Percentiles rank a stretch among this genome's conserved stretches.
These are phyloP conservation scores for Capsicum chinense DNA, from an alignment of 257 asterid genomes.

Conservation along the genomic window DNA sequence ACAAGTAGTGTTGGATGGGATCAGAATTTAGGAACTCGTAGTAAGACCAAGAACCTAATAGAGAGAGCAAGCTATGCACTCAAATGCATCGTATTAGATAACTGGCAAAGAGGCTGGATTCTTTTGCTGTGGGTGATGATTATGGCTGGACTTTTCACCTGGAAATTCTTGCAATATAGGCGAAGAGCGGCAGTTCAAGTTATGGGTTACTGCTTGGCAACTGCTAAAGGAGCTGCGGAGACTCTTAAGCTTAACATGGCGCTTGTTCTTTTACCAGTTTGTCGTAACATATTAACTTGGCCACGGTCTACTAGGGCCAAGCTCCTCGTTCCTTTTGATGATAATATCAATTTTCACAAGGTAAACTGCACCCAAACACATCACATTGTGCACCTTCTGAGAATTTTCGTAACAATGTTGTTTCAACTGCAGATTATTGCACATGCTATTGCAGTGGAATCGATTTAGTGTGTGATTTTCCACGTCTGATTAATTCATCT, in stretches of 20 bases:
- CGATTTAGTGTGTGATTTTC: constrained; percentile 74
- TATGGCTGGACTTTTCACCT: constrained; percentile 76
- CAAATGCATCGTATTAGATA: constrained; percentile 52
- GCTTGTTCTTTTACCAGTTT: constrained; percentile 80
- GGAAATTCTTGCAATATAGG: constrained; percentile 77
- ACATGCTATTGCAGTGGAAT: constrained; percentile 64
- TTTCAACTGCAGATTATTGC: constrained; percentile 58
- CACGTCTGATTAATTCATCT: constrained; percentile 59
- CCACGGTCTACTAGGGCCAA: constrained; percentile 75
- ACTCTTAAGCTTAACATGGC: constrained; percentile 95
- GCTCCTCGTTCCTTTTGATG: constrained; percentile 71
- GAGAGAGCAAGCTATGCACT: constrained; percentile 36
- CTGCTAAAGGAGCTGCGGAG: constrained; percentile 96
- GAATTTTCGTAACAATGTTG: neutral
- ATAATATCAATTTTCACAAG: constrained; percentile 87
- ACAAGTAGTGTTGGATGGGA: constrained; percentile 72
- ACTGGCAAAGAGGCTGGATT: constrained; percentile 85
- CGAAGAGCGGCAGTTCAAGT: constrained; percentile 64
- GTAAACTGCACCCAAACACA: constrained; percentile 28
- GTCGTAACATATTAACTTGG: constrained; percentile 75
- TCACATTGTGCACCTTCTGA: neutral
- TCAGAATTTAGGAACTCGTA: constrained; percentile 50
- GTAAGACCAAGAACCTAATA: constrained; percentile 36
- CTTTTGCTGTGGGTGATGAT: constrained; percentile 58
- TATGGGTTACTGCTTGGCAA: constrained; percentile 80